These are phyloP conservation scores for Adansonia grandidieri DNA, from an alignment of 441 rosid species.

Conservation along the genomic window DNA sequence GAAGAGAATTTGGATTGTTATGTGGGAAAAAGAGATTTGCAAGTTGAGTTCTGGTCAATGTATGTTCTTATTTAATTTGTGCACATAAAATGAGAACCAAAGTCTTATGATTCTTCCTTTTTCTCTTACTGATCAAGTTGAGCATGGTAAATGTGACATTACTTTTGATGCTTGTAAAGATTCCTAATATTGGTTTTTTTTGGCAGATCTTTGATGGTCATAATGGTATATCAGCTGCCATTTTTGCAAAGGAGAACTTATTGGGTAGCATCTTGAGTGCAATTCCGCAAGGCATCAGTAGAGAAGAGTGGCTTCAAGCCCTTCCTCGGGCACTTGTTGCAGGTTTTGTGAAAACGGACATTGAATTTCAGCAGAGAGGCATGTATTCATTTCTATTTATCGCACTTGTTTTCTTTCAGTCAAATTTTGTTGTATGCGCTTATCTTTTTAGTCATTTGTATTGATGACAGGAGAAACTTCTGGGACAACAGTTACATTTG, in stretches of 20 bases:
- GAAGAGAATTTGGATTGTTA: neutral
- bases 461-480: constrained; percentile 84
- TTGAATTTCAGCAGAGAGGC: constrained; percentile 94
- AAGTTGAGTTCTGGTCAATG: constrained; percentile 18
- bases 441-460: constrained; percentile 26
- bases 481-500: constrained; percentile 96
- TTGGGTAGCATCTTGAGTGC: constrained; percentile 83
- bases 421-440: constrained; percentile 23
- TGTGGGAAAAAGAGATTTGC: neutral
- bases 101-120: neutral
- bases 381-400: constrained; percentile 19
- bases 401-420: constrained; percentile 18
- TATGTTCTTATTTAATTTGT: constrained; percentile 2
- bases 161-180: neutral
- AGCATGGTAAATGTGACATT: neutral
- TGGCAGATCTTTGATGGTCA: constrained; percentile 91
- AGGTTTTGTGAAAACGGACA: constrained; percentile 96
- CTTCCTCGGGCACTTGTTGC: constrained; percentile 96
- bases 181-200: constrained; percentile 33
- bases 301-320: constrained; percentile 96
- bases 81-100: neutral
- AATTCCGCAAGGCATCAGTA: constrained; percentile 63
- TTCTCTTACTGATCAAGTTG: constrained; percentile 9
- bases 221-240: constrained; percentile 96
- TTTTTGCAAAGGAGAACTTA: constrained; percentile 79